A percentile compares a stretch with the other conserved stretches of the same genome.
Evolutionary conservation across 768 basidiomycete genomes (phyloP).

Genomic region (Rhodotorula toruloides): DNA sequence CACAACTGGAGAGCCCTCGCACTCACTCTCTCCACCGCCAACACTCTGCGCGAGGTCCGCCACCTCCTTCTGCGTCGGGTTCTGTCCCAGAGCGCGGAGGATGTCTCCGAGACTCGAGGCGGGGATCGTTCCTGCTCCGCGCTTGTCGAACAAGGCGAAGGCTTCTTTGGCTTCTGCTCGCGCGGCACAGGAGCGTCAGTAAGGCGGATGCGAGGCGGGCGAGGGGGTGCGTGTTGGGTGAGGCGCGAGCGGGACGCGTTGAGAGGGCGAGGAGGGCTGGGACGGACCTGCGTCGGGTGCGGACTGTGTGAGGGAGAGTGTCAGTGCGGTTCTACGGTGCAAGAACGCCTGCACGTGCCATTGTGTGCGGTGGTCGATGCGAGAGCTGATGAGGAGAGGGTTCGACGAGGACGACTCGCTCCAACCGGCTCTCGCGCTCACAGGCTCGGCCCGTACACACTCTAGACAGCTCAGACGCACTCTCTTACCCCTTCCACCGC

Average conservation of each 20-base stretch:
- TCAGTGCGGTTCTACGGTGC: neutral
- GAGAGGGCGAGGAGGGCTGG: neutral
- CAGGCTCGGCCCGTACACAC: too few species aligned
- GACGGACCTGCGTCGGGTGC: constrained; percentile 24
- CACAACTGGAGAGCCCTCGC: neutral
- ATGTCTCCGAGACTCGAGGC: constrained; percentile 85
- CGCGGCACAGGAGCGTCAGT: neutral
- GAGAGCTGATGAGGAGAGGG: too few species aligned
- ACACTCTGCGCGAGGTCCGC: constrained; percentile 67
- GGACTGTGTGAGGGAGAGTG: neutral
- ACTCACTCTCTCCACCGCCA: constrained; percentile 65
- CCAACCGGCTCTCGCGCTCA: too few species aligned
- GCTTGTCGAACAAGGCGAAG: constrained; percentile 96
- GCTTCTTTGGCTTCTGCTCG: constrained; percentile 46
- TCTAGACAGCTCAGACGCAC: too few species aligned
- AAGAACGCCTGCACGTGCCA: neutral
- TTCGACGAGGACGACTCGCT: too few species aligned
- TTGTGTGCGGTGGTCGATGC: neutral
- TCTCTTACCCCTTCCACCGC: neutral
- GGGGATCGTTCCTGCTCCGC: constrained; percentile 83
- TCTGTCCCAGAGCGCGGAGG: constrained; percentile 88
- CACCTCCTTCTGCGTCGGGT: constrained; percentile 98
- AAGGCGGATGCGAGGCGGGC: neutral
- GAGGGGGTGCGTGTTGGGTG: neutral
- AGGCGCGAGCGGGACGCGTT: neutral